Percentiles rank a stretch among this genome's conserved stretches.
phyloP scores from a whole-genome alignment of 1,284 basidiomycete genomes.

The Exobasidium cylindrosporum region DNA sequence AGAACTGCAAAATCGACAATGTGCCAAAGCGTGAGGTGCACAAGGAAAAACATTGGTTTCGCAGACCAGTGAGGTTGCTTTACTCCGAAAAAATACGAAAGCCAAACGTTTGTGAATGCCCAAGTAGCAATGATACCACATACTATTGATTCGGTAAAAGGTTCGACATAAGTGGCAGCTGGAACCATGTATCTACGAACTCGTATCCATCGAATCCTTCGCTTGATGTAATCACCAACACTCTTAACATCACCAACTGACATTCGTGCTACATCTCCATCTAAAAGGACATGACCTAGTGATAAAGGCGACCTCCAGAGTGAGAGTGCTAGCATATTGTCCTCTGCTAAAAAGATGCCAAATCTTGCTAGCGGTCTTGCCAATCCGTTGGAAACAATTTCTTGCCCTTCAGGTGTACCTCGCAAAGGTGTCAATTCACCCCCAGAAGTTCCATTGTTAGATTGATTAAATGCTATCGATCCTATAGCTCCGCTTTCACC shows the following conservation, averaged over 20 bases:
- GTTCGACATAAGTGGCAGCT: slow-evolving; percentile 47
- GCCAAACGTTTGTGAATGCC: slow-evolving; percentile 25
- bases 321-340: slow-evolving; percentile 53
- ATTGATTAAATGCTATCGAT: slow-evolving; percentile 35
- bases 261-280: slow-evolving; percentile 44
- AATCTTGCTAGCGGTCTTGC: slow-evolving; percentile 48
- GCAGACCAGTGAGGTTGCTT: background rate
- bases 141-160: slow-evolving; percentile 50
- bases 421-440: background rate
- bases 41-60: slow-evolving; percentile 11
- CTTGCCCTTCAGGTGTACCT: background rate
- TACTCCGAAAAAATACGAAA: slow-evolving; percentile 9
- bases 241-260: slow-evolving; percentile 50
- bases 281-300: slow-evolving; percentile 39
- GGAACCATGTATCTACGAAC: slow-evolving; percentile 52
- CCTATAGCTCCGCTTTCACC: slow-evolving; percentile 43
- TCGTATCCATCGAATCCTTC: slow-evolving; percentile 54
- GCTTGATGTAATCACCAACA: slow-evolving; percentile 42
- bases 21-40: slow-evolving; percentile 25
- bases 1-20: slow-evolving; percentile 23
- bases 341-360: slow-evolving; percentile 53
- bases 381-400: slow-evolving; percentile 5
- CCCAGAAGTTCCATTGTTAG: slow-evolving; percentile 1
- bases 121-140: slow-evolving; percentile 42
- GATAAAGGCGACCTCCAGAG: slow-evolving; percentile 42